Percentiles rank a stretch among this genome's conserved stretches.
Evolutionary conservation across 257 asterid species (phyloP).

Genomic region (Capsicum pubescens): DNA sequence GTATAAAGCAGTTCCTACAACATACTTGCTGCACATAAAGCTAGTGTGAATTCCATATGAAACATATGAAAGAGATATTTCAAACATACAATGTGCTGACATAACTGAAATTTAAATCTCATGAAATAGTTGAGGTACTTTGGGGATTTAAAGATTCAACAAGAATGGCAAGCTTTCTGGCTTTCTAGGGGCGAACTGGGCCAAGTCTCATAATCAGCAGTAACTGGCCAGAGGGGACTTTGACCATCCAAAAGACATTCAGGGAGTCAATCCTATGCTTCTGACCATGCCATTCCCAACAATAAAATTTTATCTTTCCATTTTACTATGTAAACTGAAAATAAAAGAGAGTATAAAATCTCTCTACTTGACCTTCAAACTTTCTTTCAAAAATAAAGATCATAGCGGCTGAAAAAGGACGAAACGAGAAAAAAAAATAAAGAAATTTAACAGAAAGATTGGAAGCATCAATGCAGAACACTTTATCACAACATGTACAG

Average conservation of each 20-base stretch:
- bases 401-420: neutral
- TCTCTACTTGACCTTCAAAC: neutral
- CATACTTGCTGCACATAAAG: neutral
- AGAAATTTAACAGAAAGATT: neutral
- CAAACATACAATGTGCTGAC: neutral
- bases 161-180: conserved; percentile 2
- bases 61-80: conserved; percentile 1
- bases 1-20: neutral
- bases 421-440: neutral
- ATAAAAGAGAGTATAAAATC: neutral
- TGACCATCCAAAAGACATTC: conserved; percentile 21
- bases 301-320: neutral
- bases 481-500: neutral
- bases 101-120: neutral
- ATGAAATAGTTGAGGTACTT: conserved; percentile 22
- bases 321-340: neutral
- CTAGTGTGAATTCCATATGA: neutral
- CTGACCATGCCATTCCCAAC: neutral
- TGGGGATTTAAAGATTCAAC: conserved; percentile 1
- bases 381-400: conserved; percentile 13
- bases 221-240: neutral
- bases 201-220: conserved; percentile 6
- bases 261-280: neutral
- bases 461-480: neutral
- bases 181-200: neutral